Evolutionary conservation across 192 early-diverging fungal genomes (phyloP).

Genomic region (Mortierella claussenii): DNA sequence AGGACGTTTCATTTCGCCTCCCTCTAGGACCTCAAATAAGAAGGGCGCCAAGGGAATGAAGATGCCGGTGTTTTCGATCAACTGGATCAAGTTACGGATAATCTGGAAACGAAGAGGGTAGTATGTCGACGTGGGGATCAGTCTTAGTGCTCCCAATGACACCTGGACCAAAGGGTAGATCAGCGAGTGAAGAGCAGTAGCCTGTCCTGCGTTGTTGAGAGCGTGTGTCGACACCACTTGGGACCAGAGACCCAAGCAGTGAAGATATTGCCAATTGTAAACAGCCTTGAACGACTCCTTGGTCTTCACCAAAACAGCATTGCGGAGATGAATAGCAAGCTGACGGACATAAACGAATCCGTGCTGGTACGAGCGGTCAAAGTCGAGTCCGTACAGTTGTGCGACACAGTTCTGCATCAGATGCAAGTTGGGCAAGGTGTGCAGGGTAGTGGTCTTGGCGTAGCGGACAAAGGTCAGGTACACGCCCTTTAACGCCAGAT

Average conservation of each 20-base stretch:
- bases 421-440: constrained; percentile 85
- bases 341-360: constrained; percentile 95
- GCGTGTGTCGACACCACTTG: constrained; percentile 84
- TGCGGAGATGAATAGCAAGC: constrained; percentile 91
- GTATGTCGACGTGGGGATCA: constrained; percentile 91
- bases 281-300: constrained; percentile 90
- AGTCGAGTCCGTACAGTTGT: constrained; percentile 85
- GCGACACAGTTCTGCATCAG: constrained; percentile 95
- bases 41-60: constrained; percentile 89
- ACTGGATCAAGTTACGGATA: constrained; percentile 74
- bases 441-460: constrained; percentile 79
- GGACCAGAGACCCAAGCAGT: constrained; percentile 92
- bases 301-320: constrained; percentile 84
- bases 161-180: constrained; percentile 93
- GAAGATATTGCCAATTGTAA: constrained; percentile 98
- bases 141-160: constrained; percentile 74
- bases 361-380: constrained; percentile 87
- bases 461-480: constrained; percentile 85
- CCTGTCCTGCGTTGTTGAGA: constrained; percentile 55
- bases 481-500: constrained; percentile 74
- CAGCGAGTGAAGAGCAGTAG: constrained; percentile 70
- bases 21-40: constrained; percentile 86
- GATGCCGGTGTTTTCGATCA: constrained; percentile 75
- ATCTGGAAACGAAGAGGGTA: constrained; percentile 94
- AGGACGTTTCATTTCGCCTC: constrained; percentile 76